phyloP scores from a whole-genome alignment of 441 rosid genomes.

The Hura crepitans region DNA sequence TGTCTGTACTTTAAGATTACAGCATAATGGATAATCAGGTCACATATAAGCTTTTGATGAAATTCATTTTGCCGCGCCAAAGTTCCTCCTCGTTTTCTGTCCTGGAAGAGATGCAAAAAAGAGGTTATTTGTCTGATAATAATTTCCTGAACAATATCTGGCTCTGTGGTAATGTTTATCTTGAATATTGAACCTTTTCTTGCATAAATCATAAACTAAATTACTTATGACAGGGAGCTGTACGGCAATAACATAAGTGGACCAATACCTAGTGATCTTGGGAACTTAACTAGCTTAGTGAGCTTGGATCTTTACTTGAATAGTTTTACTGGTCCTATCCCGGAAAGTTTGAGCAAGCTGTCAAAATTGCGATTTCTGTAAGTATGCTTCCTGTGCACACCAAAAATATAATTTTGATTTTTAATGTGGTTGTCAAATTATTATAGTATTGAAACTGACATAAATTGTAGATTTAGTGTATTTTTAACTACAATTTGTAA shows the following conservation, averaged over 20 bases:
- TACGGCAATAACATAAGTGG: slow-evolving; percentile 92
- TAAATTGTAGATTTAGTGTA: background rate
- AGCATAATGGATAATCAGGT: slow-evolving; percentile 3
- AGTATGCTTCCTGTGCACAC: slow-evolving; percentile 27
- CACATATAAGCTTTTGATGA: background rate
- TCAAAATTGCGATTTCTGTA: slow-evolving; percentile 87
- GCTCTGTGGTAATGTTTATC: background rate
- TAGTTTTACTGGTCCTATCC: slow-evolving; percentile 79
- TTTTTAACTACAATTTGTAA: too few relatives aligned
- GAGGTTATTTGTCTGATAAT: slow-evolving; percentile 1
- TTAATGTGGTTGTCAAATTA: background rate
- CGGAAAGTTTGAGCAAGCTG: slow-evolving; percentile 74
- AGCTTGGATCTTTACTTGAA: slow-evolving; percentile 99
- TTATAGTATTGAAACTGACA: background rate
- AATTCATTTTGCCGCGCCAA: background rate
- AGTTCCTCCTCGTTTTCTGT: background rate
- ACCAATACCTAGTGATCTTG: slow-evolving; percentile 80
- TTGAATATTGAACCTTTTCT: slow-evolving; percentile 13
- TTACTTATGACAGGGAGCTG: slow-evolving; percentile 58
- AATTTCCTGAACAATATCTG: background rate
- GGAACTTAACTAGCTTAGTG: slow-evolving; percentile 83
- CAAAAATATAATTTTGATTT: background rate
- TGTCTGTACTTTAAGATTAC: background rate
- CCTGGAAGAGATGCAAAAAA: background rate
- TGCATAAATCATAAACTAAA: slow-evolving; percentile 12